Evolutionary conservation across 2,329 filamentous ascomycete species (phyloP), one percentile per base, ranked within the genome.

Genomic region (Penicillium sp.): DNA sequence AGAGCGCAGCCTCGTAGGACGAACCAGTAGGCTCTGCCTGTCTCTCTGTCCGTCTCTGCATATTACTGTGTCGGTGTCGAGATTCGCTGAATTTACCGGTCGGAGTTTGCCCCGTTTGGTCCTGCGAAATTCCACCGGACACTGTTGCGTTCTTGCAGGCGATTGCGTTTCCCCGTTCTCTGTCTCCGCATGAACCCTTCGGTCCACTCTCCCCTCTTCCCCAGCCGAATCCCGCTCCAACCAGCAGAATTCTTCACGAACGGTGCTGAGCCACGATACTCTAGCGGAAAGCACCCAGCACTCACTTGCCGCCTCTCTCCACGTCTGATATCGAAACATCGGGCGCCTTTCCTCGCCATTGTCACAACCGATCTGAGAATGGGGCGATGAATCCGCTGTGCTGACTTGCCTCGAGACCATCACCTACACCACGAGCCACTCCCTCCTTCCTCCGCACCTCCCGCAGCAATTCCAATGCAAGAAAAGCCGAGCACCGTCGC

Each of bases 401-500:
- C 40, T 67, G 59, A 61, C 54, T 59, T 58, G 56, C 54, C 66
- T 62, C 60, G 51, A 65, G n/a, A 62, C 44, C 57, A 56, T 45
- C 42, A 50, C 53, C 22, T 38, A 24, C 59, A 50, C 56, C 58
- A 54, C 28, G 58, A 62, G 17, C 53, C 57, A 44, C 50, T 17
- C 28, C 58, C 57, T 58, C 57, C 51, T 2, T 22, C 33, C 24
- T 10, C 51, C 30, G 19, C 17, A 4, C 49, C 42, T 54, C 28
- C 53, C 28, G 15, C 56, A 42, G 50, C 35, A 49, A 49, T 30
- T 65, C 75, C 72, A 70, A 94, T 95, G 91, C 91, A 90, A 72
- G 91, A 95, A 75, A 93, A 90, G 82, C 88, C 89, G 59, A 85
- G 92, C 62, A 93, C 90, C 8, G 90, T 95, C 71, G 92, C 92